A percentile compares a stretch with the other conserved stretches of the same genome.
These are phyloP conservation scores for Herpotrichia juniperi DNA, from an alignment of 2,329 filamentous ascomycete species.

Conservation along the genomic window DNA sequence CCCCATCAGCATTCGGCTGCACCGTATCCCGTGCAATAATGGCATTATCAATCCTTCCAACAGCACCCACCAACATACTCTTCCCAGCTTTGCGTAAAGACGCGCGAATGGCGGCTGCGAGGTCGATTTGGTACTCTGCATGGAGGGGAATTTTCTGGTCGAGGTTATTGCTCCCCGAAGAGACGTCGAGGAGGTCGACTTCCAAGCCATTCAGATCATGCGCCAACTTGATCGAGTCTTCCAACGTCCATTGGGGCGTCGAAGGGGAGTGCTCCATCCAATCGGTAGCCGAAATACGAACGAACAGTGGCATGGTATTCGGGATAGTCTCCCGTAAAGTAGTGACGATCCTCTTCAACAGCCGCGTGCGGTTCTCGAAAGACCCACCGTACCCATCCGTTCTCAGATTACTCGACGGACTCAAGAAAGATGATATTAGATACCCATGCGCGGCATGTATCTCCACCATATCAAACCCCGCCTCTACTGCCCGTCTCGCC, in stretches of 20 bases:
- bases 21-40: constrained; percentile 52
- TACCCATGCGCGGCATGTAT: constrained; percentile 31
- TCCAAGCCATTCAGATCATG: constrained; percentile 40
- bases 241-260: constrained; percentile 37
- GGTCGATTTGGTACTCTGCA: constrained; percentile 51
- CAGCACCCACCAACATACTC: constrained; percentile 54
- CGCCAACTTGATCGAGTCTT: constrained; percentile 37
- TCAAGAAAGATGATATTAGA: constrained; percentile 53
- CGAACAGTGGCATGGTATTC: constrained; percentile 21
- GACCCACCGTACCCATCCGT: constrained; percentile 53
- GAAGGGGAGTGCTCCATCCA: constrained; percentile 24
- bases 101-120: constrained; percentile 51
- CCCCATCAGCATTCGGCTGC: constrained; percentile 20
- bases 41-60: constrained; percentile 56
- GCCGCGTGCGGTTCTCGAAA: constrained; percentile 49
- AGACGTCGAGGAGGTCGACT: constrained; percentile 49
- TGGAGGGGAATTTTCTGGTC: constrained; percentile 45
- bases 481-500: constrained; percentile 66
- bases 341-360: constrained; percentile 48
- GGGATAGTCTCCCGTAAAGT: constrained; percentile 45
- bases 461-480: constrained; percentile 40
- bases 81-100: constrained; percentile 30
- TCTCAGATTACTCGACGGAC: constrained; percentile 48
- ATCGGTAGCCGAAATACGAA: constrained; percentile 23
- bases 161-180: constrained; percentile 48